phyloP scores from a whole-genome alignment of 805 yeast genomes.

The Cephaloascus fragrans region DNA sequence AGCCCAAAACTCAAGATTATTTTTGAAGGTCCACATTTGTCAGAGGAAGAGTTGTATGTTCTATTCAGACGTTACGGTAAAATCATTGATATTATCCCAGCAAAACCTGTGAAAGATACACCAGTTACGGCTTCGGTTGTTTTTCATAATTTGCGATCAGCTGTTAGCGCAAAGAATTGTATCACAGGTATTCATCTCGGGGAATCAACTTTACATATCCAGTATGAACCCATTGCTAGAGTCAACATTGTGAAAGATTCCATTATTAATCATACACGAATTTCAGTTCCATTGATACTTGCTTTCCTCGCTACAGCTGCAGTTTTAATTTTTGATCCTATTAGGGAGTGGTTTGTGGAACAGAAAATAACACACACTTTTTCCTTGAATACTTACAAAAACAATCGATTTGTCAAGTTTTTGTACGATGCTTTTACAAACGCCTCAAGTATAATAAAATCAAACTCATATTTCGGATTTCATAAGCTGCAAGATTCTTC shows the following conservation, averaged over 20 bases:
- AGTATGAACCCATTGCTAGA: conserved; percentile 49
- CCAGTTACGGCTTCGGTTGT: conserved; percentile 32
- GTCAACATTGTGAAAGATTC: conserved; percentile 46
- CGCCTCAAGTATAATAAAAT: not conserved
- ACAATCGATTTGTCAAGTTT: conserved; percentile 17
- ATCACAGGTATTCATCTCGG: conserved; percentile 66
- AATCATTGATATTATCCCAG: conserved; percentile 63
- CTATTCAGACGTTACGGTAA: conserved; percentile 82
- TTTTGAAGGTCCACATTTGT: conserved; percentile 68
- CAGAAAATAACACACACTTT: conserved; percentile 59
- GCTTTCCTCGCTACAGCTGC: conserved; percentile 78
- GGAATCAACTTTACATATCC: conserved; percentile 57
- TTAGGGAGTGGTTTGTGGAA: conserved; percentile 70
- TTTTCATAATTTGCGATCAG: conserved; percentile 51
- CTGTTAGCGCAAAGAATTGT: conserved; percentile 86
- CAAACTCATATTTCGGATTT: not conserved
- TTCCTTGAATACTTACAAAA: conserved; percentile 37
- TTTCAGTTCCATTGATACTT: conserved; percentile 69
- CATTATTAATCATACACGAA: conserved; percentile 67
- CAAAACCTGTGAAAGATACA: conserved; percentile 16
- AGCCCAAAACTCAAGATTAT: conserved; percentile 50
- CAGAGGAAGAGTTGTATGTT: conserved; percentile 75
- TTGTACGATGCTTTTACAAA: not conserved
- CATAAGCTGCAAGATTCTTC: not conserved
- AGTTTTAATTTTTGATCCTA: conserved; percentile 85